Base-by-base conservation (phyloP, 148 eudicot species). In the Nepenthes mirabilis region DNA sequence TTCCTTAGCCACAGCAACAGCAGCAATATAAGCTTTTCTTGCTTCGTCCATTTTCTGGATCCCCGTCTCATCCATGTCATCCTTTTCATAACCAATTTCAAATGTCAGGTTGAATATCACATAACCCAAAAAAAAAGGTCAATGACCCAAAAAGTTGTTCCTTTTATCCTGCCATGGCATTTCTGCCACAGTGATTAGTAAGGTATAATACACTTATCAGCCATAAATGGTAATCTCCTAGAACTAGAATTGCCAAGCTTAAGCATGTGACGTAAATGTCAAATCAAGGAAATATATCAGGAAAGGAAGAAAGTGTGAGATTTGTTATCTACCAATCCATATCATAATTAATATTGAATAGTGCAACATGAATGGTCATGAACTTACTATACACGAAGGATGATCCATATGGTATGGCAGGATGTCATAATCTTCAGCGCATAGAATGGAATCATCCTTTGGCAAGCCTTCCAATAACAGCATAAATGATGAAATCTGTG, bases 31-130 rank as follows among this genome's bases (percentile, higher is more conserved):
- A 62, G 79, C 82, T 71, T 76, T 78, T 60, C 79, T 69, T 63
- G 96, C 96, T 49, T 57, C 83, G 69, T 88, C 96, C 82, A 91
- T 70, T 60, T 70, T 69, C 68, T 72, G 77, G 75, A 78, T 76
- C 74, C 82, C 82, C 14, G 36, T 62, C 61, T 78, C 94, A 56
- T 82, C 70, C 51, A 74, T 56, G 58, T 70, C 72, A 59, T 85
- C 90, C 96, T 91, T 66, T 60, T 61, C 12, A n/a, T 2, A 62
- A 66, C 34, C 56, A 67, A 43, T n/a, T 52, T 6, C 61, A 56
- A 37, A 48, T 1, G 40, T 34, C 11, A 10, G 52, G 52, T 10
- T 49, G n/a, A n/a, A 11, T 5, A 5, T n/a, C 14, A 49, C n/a
- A 10, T 49, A 11, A n/a, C 14, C 3, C 2, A 49, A 6, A 49